These are phyloP conservation scores for Tuctoria greenei DNA, from an alignment of 176 grass and related monocot species.

Conservation along the genomic window DNA sequence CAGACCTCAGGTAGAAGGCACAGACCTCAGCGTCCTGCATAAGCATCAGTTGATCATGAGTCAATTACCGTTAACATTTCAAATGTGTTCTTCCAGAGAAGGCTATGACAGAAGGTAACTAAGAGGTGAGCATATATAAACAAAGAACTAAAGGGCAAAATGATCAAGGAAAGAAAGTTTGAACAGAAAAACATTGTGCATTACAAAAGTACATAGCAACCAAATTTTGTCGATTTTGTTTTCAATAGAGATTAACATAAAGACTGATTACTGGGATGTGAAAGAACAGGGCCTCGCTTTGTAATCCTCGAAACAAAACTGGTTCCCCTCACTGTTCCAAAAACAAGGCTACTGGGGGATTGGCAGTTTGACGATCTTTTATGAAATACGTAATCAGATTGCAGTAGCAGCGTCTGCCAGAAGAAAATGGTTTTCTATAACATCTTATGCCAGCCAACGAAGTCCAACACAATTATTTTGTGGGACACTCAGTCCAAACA, in stretches of 20 bases:
- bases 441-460: not conserved
- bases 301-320: too few species aligned
- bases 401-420: not conserved
- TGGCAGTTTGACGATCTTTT: not conserved
- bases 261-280: not conserved
- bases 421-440: not conserved
- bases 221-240: not conserved
- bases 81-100: not conserved
- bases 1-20: constrained; percentile 80
- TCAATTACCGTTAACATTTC: not conserved
- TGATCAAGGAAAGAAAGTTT: not conserved
- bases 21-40: constrained; percentile 66
- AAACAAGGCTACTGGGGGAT: not conserved
- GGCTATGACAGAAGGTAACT: not conserved
- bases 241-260: not conserved
- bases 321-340: not conserved
- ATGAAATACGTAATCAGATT: not conserved
- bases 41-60: not conserved
- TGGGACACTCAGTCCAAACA: not conserved
- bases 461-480: not conserved
- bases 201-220: not conserved
- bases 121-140: not conserved
- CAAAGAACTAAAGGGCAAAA: not conserved
- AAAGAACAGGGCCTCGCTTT: not conserved
- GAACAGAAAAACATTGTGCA: not conserved